Percentiles rank a stretch among this genome's conserved stretches.
These are phyloP conservation scores for Cylindrotheca fusiformis DNA, from an alignment of 108 stramenopile species.

Conservation along the genomic window DNA sequence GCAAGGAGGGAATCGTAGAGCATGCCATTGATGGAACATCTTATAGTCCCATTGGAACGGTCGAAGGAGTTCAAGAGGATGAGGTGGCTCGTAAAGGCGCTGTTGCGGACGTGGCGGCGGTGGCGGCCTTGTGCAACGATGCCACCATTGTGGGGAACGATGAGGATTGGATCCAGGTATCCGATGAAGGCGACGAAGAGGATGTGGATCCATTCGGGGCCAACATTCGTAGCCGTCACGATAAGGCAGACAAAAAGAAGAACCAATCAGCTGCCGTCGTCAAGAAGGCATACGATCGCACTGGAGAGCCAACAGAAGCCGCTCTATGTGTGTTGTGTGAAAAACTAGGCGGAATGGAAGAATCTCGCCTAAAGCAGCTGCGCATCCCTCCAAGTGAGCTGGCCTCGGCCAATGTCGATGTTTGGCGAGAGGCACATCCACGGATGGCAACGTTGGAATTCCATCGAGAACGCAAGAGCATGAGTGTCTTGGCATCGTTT, in stretches of 20 bases:
- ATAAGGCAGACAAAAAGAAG: slow-evolving; percentile 5
- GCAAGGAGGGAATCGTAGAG: slow-evolving; percentile 40
- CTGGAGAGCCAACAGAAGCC: slow-evolving; percentile 98
- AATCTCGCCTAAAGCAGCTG: background rate
- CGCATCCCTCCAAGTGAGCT: slow-evolving; percentile 40
- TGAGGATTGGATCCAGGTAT: slow-evolving; percentile 10
- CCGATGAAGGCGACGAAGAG: slow-evolving; percentile 28
- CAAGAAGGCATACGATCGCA: slow-evolving; percentile 56
- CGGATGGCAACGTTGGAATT: slow-evolving; percentile 93
- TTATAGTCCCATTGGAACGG: slow-evolving; percentile 69
- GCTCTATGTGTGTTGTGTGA: slow-evolving; percentile 92
- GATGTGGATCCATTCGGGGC: slow-evolving; percentile 6
- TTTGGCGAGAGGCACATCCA: slow-evolving; percentile 55
- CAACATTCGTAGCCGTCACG: slow-evolving; percentile 1
- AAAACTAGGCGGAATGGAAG: slow-evolving; percentile 66
- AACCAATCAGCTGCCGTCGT: slow-evolving; percentile 5
- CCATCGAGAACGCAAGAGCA: slow-evolving; percentile 77
- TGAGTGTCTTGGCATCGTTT: slow-evolving; percentile 28
- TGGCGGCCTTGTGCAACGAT: slow-evolving; percentile 84
- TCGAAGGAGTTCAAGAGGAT: slow-evolving; percentile 56
- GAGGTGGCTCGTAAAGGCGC: slow-evolving; percentile 42
- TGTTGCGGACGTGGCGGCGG: slow-evolving; percentile 66
- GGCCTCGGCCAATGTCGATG: slow-evolving; percentile 68
- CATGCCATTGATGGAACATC: slow-evolving; percentile 69
- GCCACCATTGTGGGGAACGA: slow-evolving; percentile 72